phyloP scores from a whole-genome alignment of 163 green algal species.

The Scenedesmus sp. region DNA sequence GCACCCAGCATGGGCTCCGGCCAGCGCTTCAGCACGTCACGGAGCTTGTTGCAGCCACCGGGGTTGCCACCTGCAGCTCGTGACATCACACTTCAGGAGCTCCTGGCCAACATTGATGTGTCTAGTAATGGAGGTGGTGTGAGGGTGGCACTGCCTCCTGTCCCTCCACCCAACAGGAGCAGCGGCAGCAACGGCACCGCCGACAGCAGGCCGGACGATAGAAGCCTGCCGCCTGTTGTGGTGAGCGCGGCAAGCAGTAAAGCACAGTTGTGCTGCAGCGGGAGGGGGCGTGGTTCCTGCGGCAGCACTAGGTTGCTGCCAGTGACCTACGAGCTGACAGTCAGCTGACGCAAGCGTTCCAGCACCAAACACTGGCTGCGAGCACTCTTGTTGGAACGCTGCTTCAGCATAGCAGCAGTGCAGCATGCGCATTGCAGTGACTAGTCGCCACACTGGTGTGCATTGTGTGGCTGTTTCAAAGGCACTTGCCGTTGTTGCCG shows the following conservation, averaged over 20 bases:
- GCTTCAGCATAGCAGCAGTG: too few relatives aligned
- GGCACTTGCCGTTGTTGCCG: too few relatives aligned
- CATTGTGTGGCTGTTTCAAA: too few relatives aligned
- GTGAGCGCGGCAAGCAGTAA: not conserved
- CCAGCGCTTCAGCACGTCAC: not conserved
- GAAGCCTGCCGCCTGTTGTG: constrained; percentile 13
- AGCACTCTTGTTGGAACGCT: too few relatives aligned
- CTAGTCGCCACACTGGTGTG: too few relatives aligned
- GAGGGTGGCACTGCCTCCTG: not conserved
- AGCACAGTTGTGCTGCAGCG: not conserved
- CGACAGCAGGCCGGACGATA: not conserved
- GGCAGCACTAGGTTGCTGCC: not conserved
- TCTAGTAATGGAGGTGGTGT: not conserved
- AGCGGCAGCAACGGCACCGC: not conserved
- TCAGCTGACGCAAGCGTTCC: not conserved
- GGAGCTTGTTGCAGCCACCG: constrained; percentile 1
- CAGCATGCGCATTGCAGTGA: too few relatives aligned
- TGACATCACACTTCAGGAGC: constrained; percentile 20
- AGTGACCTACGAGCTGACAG: not conserved
- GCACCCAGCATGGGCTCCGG: not conserved
- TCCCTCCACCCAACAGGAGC: not conserved
- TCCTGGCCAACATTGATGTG: not conserved
- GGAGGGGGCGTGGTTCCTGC: not conserved
- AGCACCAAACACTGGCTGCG: not conserved
- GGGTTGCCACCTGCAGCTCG: not conserved